Evolutionary conservation across 768 basidiomycete species (phyloP).

Genomic region (Dioszegia crocea): DNA sequence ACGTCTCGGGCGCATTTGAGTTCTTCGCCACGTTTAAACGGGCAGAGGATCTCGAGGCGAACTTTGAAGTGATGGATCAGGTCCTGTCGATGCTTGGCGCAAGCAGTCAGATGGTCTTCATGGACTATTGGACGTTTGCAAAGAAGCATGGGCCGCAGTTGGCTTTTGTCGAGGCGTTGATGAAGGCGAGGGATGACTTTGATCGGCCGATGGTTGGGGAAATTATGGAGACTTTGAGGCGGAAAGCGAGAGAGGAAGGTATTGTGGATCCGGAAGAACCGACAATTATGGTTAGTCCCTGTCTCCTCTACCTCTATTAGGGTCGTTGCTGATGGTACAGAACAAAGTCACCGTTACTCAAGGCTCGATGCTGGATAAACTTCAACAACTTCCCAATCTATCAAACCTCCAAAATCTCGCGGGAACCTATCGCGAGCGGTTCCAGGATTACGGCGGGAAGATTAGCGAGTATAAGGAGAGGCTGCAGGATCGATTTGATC

Average conservation of each 20-base stretch:
- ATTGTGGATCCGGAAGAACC: conserved; percentile 46
- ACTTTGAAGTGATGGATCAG: conserved; percentile 82
- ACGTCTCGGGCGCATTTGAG: conserved; percentile 69
- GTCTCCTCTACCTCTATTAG: not conserved
- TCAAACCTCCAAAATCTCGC: conserved; percentile 14
- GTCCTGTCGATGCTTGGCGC: conserved; percentile 76
- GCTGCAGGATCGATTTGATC: conserved; percentile 9
- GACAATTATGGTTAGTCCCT: conserved; percentile 47
- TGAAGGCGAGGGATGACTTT: conserved; percentile 83
- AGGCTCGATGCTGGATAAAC: conserved; percentile 9
- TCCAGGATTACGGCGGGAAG: conserved; percentile 8
- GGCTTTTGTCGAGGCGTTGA: conserved; percentile 80
- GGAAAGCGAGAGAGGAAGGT: conserved; percentile 83
- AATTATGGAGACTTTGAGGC: conserved; percentile 86
- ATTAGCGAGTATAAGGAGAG: conserved; percentile 13
- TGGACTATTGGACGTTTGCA: conserved; percentile 90
- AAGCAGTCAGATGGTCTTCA: conserved; percentile 79
- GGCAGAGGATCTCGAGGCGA: conserved; percentile 69
- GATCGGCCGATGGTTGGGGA: conserved; percentile 83
- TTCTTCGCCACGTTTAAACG: conserved; percentile 79
- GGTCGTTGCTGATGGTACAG: not conserved
- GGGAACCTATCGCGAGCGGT: conserved; percentile 11
- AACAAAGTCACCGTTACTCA: conserved; percentile 8
- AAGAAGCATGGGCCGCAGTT: conserved; percentile 90
- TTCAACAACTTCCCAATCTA: conserved; percentile 15